Evolutionary conservation across 2,329 filamentous ascomycete species (phyloP).

Genomic region (Monascus ruber): DNA sequence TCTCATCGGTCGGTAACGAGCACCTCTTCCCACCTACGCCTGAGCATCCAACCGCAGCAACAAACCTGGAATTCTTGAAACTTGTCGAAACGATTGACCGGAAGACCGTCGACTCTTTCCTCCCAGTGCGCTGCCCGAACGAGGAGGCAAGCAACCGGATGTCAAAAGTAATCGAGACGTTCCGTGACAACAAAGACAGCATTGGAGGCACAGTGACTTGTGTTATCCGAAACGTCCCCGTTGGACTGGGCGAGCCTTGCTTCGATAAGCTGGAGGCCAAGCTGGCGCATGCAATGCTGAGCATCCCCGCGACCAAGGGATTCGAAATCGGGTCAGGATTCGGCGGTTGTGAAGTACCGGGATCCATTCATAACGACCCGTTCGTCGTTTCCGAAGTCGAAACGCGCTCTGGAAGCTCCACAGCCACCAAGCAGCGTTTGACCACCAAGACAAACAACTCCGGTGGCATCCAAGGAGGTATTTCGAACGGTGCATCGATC

Average conservation of each 20-base stretch:
- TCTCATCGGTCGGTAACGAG: conserved; percentile 69
- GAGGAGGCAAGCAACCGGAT: conserved; percentile 54
- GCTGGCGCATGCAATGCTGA: conserved; percentile 87
- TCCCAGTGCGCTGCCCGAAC: conserved; percentile 82
- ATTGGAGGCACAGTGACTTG: conserved; percentile 94
- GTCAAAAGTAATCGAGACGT: conserved; percentile 66
- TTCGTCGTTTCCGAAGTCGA: conserved; percentile 49
- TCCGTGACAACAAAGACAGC: conserved; percentile 68
- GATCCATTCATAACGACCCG: conserved; percentile 84
- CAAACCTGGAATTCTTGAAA: conserved; percentile 67
- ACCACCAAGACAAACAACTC: conserved; percentile 90
- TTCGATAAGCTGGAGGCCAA: conserved; percentile 93
- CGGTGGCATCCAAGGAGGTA: conserved; percentile 89
- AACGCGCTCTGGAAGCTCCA: conserved; percentile 8
- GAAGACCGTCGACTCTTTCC: conserved; percentile 64
- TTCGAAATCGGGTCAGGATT: conserved; percentile 96
- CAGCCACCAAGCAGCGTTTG: conserved; percentile 42
- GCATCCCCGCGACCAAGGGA: conserved; percentile 87
- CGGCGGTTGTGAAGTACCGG: conserved; percentile 70
- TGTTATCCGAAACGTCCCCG: conserved; percentile 75
- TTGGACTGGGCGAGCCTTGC: conserved; percentile 80
- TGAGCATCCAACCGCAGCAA: conserved; percentile 55
- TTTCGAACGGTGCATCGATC: conserved; percentile 83
- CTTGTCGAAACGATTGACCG: conserved; percentile 64
- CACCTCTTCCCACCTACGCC: conserved; percentile 64